phyloP scores from a whole-genome alignment of 208 protist species.

The Leishmania arabica region DNA sequence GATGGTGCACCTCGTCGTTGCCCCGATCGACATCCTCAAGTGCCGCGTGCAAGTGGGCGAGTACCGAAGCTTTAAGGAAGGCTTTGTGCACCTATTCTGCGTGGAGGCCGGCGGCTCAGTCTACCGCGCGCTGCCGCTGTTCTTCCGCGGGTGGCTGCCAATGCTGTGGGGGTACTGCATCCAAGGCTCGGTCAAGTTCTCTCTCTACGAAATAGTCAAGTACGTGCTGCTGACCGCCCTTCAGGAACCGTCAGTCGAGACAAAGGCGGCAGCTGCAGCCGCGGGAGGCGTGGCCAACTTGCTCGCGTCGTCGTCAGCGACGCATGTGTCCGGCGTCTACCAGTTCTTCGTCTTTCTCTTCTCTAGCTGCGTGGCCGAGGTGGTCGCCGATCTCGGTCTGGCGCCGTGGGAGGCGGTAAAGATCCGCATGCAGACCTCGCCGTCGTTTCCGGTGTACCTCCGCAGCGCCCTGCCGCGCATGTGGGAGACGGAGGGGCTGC shows the following conservation, averaged over 20 bases:
- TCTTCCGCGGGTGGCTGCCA: slow-evolving; percentile 70
- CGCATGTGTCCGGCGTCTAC: slow-evolving; percentile 3
- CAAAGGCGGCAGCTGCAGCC: background rate
- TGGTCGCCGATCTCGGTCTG: slow-evolving; percentile 68
- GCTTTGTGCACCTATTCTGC: slow-evolving; percentile 42
- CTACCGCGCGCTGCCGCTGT: slow-evolving; percentile 33
- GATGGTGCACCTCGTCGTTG: slow-evolving; percentile 62
- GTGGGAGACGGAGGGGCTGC: slow-evolving; percentile 54
- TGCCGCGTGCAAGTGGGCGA: slow-evolving; percentile 86
- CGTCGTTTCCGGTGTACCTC: slow-evolving; percentile 29
- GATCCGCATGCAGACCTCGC: slow-evolving; percentile 74
- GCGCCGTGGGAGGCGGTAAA: slow-evolving; percentile 82
- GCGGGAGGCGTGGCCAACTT: background rate
- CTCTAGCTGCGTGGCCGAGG: slow-evolving; percentile 68
- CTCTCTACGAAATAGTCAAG: slow-evolving; percentile 84
- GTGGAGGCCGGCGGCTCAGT: slow-evolving; percentile 34
- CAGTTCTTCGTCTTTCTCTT: slow-evolving; percentile 49
- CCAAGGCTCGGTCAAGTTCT: slow-evolving; percentile 76
- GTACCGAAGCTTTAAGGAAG: slow-evolving; percentile 44
- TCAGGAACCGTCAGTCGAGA: background rate
- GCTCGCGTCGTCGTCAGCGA: too few species aligned
- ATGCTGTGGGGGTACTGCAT: slow-evolving; percentile 61
- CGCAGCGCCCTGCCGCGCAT: slow-evolving; percentile 49
- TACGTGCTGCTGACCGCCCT: slow-evolving; percentile 31
- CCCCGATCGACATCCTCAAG: slow-evolving; percentile 81